Conservation (phyloP, 1,139 yeast genomes). For the Geotrichum aggregatum region DNA sequence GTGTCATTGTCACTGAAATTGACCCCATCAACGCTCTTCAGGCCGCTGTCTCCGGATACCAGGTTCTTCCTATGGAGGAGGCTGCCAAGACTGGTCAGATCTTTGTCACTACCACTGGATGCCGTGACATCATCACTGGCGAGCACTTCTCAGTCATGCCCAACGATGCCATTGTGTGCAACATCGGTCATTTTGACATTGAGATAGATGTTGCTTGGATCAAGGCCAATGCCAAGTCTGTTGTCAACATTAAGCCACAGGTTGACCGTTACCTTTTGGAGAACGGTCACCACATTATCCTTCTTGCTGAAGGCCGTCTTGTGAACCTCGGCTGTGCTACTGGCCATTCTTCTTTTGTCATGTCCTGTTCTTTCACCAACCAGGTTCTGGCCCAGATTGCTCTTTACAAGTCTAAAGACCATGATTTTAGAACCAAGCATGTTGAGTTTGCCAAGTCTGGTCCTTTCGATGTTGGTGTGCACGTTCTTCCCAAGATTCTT, state of each 20-base stretch:
- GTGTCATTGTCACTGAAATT: constrained; percentile 97
- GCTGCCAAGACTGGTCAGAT: constrained; percentile 93
- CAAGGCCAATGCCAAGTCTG: constrained; percentile 83
- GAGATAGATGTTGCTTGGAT: constrained; percentile 99
- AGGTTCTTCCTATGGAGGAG: constrained; percentile 93
- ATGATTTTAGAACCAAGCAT: constrained; percentile 73
- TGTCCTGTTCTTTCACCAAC: constrained; percentile 99
- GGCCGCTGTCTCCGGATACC: constrained; percentile 99
- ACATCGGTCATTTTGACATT: constrained; percentile 99
- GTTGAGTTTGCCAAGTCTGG: constrained; percentile 93
- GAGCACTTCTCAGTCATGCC: constrained; percentile 90
- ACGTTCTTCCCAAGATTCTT: constrained; percentile 95
- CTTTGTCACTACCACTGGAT: constrained; percentile 98
- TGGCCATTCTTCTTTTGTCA: constrained; percentile 98
- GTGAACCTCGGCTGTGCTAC: constrained; percentile 99
- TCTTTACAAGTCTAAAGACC: constrained; percentile 85
- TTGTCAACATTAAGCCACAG: constrained; percentile 97
- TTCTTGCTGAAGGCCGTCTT: constrained; percentile 98
- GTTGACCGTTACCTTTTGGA: constrained; percentile 95
- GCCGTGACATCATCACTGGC: constrained; percentile 96
- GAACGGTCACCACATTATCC: constrained; percentile 89
- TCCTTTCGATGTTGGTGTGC: constrained; percentile 88
- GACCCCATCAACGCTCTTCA: constrained; percentile 99
- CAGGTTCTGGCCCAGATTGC: constrained; percentile 99
- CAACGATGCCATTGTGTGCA: constrained; percentile 99